Conservation (phyloP, 106 monocot species). For the Phalaenopsis aphrodite region DNA sequence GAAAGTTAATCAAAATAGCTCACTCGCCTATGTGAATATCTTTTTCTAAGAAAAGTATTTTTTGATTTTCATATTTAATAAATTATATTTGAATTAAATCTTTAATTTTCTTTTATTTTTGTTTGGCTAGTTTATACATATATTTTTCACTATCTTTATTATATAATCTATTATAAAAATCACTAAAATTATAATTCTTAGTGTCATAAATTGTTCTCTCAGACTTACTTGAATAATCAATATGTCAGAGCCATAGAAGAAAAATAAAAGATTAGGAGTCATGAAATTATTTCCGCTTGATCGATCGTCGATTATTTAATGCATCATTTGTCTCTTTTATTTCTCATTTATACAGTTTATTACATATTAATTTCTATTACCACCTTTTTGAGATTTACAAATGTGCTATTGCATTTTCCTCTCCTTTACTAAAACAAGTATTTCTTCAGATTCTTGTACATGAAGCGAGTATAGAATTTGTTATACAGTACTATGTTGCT, state of each 20-base stretch:
- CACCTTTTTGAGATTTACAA: background rate
- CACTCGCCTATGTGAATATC: too few relatives aligned
- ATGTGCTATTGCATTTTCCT: background rate
- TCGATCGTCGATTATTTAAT: background rate
- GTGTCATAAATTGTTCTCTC: too few relatives aligned
- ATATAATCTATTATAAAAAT: too few relatives aligned
- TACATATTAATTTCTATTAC: background rate
- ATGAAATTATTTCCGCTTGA: background rate
- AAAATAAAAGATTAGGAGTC: background rate
- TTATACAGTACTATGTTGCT: constrained; percentile 33
- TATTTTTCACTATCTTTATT: too few relatives aligned
- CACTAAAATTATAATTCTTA: too few relatives aligned
- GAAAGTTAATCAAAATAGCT: too few relatives aligned
- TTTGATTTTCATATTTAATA: too few relatives aligned
- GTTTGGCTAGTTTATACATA: too few relatives aligned
- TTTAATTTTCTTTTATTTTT: too few relatives aligned
- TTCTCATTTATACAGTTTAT: background rate
- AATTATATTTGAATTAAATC: too few relatives aligned
- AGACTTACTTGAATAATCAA: too few relatives aligned
- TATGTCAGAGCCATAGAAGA: background rate
- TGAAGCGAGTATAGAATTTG: constrained; percentile 40
- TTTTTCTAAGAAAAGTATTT: too few relatives aligned
- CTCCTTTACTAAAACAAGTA: background rate
- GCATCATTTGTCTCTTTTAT: background rate
- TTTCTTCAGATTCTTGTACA: constrained; percentile 42